Evolutionary conservation across 2,329 filamentous ascomycete species (phyloP).

Genomic region (Microsporum ferrugineum): DNA sequence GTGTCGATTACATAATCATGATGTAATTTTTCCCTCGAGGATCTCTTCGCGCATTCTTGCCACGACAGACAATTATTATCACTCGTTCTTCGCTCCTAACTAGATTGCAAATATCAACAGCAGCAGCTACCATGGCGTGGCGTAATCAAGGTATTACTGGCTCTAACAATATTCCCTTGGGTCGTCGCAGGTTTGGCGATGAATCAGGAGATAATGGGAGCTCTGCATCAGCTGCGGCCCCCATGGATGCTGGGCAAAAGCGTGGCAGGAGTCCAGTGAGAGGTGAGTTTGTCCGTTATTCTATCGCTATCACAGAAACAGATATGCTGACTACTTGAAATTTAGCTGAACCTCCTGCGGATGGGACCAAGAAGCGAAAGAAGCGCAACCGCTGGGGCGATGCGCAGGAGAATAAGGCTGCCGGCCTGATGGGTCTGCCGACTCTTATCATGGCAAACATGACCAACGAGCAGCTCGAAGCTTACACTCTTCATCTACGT

Average conservation of each 20-base stretch:
- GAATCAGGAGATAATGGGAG: conserved; percentile 35
- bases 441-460: conserved; percentile 95
- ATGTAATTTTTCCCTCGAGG: neutral
- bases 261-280: conserved; percentile 86
- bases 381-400: conserved; percentile 99
- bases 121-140: conserved; percentile 45
- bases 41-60: neutral
- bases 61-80: neutral
- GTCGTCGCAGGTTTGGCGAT: conserved; percentile 65
- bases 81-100: neutral
- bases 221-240: conserved; percentile 35
- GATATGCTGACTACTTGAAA: conserved; percentile 4
- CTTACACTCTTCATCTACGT: conserved; percentile 88
- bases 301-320: conserved; percentile 11
- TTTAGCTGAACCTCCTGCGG: conserved; percentile 42
- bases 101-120: neutral
- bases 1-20: neutral
- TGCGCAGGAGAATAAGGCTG: conserved; percentile 94
- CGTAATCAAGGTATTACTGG: conserved; percentile 76
- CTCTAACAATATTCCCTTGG: conserved; percentile 94
- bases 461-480: conserved; percentile 96
- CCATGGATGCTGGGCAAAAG: conserved; percentile 49
- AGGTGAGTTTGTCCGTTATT: conserved; percentile 41
- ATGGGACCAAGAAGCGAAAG: conserved; percentile 82
- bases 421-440: conserved; percentile 90